These are phyloP conservation scores for Fusarium circinatum DNA, from an alignment of 2,329 filamentous ascomycete genomes.

Conservation along the genomic window DNA sequence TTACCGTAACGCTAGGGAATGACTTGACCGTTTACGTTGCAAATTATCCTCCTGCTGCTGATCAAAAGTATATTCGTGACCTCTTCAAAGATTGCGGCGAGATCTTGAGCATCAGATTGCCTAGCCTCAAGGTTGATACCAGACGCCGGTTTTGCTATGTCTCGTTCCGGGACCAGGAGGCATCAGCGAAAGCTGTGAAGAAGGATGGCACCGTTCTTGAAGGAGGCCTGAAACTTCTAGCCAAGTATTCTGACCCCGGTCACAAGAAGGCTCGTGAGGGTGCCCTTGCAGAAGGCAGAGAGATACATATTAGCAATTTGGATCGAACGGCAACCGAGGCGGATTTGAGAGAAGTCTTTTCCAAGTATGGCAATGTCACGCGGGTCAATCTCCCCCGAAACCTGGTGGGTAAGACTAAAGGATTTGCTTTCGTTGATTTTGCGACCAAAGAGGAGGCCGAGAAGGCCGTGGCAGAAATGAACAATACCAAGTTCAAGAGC, in stretches of 20 bases:
- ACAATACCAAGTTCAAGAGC: constrained; percentile 75
- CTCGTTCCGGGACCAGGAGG: constrained; percentile 78
- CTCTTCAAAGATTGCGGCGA: constrained; percentile 82
- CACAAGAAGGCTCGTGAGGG: constrained; percentile 83
- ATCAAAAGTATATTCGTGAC: constrained; percentile 74
- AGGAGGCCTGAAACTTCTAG: constrained; percentile 74
- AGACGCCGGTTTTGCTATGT: constrained; percentile 95
- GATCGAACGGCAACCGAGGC: constrained; percentile 70
- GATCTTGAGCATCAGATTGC: constrained; percentile 86
- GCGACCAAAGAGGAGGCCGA: constrained; percentile 75
- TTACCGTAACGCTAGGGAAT: constrained; percentile 79
- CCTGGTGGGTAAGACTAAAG: constrained; percentile 74
- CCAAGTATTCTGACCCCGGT: constrained; percentile 85
- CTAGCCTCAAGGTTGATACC: constrained; percentile 88
- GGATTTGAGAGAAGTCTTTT: constrained; percentile 77
- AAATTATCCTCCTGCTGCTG: constrained; percentile 84
- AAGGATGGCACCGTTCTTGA: constrained; percentile 78
- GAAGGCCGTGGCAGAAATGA: constrained; percentile 72
- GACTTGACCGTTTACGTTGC: constrained; percentile 88
- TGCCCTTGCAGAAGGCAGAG: constrained; percentile 85
- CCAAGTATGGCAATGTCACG: constrained; percentile 79
- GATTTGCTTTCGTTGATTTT: constrained; percentile 84
- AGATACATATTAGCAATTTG: constrained; percentile 81
- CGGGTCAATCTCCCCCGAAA: constrained; percentile 77
- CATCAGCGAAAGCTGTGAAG: constrained; percentile 75